A percentile compares a stretch with the other conserved stretches of the same genome.
phyloP scores from a whole-genome alignment of 176 grass and related monocot genomes.

The Oryza meyeriana region DNA sequence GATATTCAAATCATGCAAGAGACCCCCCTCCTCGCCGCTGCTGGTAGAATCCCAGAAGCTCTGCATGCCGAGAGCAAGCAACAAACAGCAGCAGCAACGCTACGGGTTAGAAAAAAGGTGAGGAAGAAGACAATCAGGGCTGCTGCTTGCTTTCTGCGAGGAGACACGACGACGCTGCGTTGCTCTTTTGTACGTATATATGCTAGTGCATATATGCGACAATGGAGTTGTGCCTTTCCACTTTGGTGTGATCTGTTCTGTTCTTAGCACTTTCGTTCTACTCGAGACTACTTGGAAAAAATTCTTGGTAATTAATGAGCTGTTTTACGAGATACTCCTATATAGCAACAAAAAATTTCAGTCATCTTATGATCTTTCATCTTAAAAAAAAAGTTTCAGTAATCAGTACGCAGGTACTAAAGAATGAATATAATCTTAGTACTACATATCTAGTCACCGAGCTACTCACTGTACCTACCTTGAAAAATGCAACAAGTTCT shows the following conservation, averaged over 20 bases:
- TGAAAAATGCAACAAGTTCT: not conserved
- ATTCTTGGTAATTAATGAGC: not conserved
- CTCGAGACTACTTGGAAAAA: not conserved
- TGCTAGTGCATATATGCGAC: conserved; percentile 8
- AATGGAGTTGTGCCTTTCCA: not conserved
- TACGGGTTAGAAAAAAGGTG: conserved; percentile 8
- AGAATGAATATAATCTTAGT: not conserved
- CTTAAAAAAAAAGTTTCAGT: not conserved
- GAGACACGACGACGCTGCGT: not conserved
- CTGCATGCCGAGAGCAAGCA: conserved; percentile 28
- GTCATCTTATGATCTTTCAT: no score
- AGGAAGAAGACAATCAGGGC: conserved; percentile 7
- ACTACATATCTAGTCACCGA: not conserved
- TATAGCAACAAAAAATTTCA: not conserved
- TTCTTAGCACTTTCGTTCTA: not conserved
- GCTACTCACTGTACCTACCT: not conserved
- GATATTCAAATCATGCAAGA: conserved; percentile 40
- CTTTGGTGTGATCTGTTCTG: conserved; percentile 3
- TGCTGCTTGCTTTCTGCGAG: not conserved
- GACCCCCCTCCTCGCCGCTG: conserved; percentile 17
- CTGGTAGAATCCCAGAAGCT: conserved; percentile 58
- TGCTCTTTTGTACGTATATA: not conserved
- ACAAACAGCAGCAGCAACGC: conserved; percentile 22
- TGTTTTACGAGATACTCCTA: not conserved
- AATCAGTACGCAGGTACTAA: not conserved